These are phyloP conservation scores for Sugiyamaella neomexicana DNA, from an alignment of 1,139 yeast genomes.

Conservation along the genomic window DNA sequence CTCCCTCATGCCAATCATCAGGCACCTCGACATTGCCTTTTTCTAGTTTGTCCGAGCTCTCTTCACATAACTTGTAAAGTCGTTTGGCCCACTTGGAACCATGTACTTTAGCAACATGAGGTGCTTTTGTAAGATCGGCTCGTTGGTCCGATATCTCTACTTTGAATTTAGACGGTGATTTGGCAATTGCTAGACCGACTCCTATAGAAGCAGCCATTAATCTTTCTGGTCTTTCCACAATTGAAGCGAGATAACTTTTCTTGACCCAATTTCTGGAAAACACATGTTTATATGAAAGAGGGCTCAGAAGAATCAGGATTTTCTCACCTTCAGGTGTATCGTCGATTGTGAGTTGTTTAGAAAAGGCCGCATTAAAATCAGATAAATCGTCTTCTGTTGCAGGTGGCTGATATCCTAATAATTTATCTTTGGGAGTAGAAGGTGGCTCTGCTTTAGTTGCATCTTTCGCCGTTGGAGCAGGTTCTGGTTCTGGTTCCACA, in stretches of 20 bases:
- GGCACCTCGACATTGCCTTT: slow-evolving; percentile 71
- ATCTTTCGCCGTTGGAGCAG: too few species aligned
- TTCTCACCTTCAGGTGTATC: slow-evolving; percentile 1
- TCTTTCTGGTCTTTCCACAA: slow-evolving; percentile 84
- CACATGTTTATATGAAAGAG: slow-evolving; percentile 51
- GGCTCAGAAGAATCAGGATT: slow-evolving; percentile 23
- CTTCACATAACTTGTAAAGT: slow-evolving; percentile 58
- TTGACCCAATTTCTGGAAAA: slow-evolving; percentile 65
- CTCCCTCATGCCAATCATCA: slow-evolving; percentile 80
- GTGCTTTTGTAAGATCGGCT: slow-evolving; percentile 48
- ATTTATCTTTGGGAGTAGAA: slow-evolving; percentile 2
- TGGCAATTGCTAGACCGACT: slow-evolving; percentile 70
- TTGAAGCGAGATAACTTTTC: slow-evolving; percentile 63
- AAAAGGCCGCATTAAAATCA: slow-evolving; percentile 13
- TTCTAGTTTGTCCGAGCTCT: slow-evolving; percentile 57
- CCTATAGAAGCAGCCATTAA: slow-evolving; percentile 76
- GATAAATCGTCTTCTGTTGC: slow-evolving; percentile 1
- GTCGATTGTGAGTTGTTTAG: slow-evolving; percentile 4
- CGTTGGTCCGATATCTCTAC: slow-evolving; percentile 52
- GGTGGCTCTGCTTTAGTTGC: background rate
- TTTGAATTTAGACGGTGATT: slow-evolving; percentile 62
- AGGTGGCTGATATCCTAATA: background rate
- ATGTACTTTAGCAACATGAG: slow-evolving; percentile 73
- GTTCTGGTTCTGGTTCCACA: background rate
- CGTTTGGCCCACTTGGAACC: slow-evolving; percentile 71